Conservation (phyloP, 2,329 filamentous ascomycete genomes). For the Paraphoma sp. region DNA sequence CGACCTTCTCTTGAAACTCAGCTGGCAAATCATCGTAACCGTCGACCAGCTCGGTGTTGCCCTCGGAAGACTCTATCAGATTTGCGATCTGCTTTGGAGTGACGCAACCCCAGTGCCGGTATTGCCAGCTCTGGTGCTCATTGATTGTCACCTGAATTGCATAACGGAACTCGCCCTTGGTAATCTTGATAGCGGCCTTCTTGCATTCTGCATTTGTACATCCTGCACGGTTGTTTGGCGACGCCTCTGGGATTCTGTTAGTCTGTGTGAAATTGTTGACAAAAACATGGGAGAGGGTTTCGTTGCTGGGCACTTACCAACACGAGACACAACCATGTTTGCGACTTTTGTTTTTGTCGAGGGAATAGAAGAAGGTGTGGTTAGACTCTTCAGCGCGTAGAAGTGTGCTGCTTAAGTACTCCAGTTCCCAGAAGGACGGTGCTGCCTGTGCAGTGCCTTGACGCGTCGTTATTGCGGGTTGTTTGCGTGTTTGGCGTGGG, state of each 20-base stretch:
- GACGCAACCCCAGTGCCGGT: slow-evolving; percentile 93
- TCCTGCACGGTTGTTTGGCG: slow-evolving; percentile 68
- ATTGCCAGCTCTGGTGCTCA: slow-evolving; percentile 70
- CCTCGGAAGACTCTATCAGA: slow-evolving; percentile 64
- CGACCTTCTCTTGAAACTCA: slow-evolving; percentile 76
- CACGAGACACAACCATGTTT: slow-evolving; percentile 36
- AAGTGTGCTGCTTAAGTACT: slow-evolving; percentile 5
- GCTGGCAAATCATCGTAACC: slow-evolving; percentile 78
- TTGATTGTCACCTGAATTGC: slow-evolving; percentile 73
- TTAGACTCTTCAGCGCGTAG: slow-evolving; percentile 3
- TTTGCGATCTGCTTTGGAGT: slow-evolving; percentile 76
- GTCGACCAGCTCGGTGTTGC: slow-evolving; percentile 73
- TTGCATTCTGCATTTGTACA: slow-evolving; percentile 80
- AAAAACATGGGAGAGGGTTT: background rate
- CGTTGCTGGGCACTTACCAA: slow-evolving; percentile 21
- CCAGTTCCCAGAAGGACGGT: background rate
- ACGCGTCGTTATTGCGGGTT: slow-evolving; percentile 9
- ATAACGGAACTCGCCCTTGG: slow-evolving; percentile 74
- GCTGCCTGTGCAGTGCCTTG: slow-evolving; percentile 2
- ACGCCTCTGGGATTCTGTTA: slow-evolving; percentile 23
- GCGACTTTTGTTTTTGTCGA: slow-evolving; percentile 1
- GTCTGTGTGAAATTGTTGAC: background rate
- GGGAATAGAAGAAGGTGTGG: background rate
- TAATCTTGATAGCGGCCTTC: slow-evolving; percentile 71
- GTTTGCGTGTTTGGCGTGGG: slow-evolving; percentile 14